phyloP scores from a whole-genome alignment of 2,329 filamentous ascomycete genomes.

The Tolypocladium nubicola region DNA sequence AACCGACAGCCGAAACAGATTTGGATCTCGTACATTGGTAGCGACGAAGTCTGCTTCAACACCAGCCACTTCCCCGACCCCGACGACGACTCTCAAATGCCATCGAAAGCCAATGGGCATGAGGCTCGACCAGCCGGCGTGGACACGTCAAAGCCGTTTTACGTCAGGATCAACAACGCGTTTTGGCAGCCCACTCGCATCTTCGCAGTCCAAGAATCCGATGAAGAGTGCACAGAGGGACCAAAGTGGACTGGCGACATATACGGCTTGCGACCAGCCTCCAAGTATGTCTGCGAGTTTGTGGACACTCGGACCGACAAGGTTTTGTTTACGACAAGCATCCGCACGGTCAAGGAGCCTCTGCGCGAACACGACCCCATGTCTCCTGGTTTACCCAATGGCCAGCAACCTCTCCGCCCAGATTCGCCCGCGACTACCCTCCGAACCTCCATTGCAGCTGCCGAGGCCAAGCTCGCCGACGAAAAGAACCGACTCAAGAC shows the following conservation, averaged over 20 bases:
- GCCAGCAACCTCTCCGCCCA: conserved; percentile 55
- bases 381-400: conserved; percentile 22
- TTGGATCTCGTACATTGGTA: conserved; percentile 72
- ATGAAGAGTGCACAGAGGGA: conserved; percentile 24
- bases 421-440: conserved; percentile 70
- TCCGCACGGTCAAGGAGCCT: conserved; percentile 50
- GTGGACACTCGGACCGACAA: conserved; percentile 55
- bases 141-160: conserved; percentile 65
- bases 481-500: conserved; percentile 59
- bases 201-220: conserved; percentile 29
- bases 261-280: conserved; percentile 58
- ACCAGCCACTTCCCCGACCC: conserved; percentile 52
- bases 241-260: conserved; percentile 61
- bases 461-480: conserved; percentile 60
- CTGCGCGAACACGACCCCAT: conserved; percentile 20
- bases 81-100: conserved; percentile 19
- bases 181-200: conserved; percentile 73
- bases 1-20: conserved; percentile 60
- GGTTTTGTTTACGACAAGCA: conserved; percentile 60
- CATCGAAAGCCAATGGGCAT: conserved; percentile 16
- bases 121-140: conserved; percentile 36
- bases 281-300: conserved; percentile 72
- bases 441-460: conserved; percentile 62
- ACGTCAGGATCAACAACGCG: conserved; percentile 67
- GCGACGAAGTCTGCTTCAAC: conserved; percentile 68